phyloP scores from a whole-genome alignment of 768 basidiomycete genomes.

The Coprinopsis sp. region DNA sequence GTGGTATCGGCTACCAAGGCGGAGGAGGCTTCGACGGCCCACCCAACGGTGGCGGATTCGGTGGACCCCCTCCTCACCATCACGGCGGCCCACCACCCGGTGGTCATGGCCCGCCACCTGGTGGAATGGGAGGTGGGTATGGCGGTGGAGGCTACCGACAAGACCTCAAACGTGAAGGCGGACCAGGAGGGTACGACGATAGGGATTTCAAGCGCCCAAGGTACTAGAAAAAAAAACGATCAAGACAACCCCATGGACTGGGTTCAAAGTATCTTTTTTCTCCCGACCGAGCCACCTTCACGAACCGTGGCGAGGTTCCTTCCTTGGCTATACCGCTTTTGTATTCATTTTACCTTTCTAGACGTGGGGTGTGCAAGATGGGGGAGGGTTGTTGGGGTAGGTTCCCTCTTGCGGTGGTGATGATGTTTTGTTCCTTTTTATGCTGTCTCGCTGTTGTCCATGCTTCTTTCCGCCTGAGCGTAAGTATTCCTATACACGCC shows the following conservation, averaged over 20 bases:
- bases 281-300: constrained; percentile 1
- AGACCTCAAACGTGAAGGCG: constrained; percentile 77
- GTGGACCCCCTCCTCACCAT: constrained; percentile 23
- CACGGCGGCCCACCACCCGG: constrained; percentile 36
- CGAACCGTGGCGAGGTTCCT: too few relatives aligned
- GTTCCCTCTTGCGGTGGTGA: constrained; percentile 1
- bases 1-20: constrained; percentile 68
- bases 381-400: constrained; percentile 2
- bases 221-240: too few relatives aligned
- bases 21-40: constrained; percentile 53
- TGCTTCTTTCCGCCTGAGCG: constrained; percentile 15
- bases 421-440: constrained; percentile 10
- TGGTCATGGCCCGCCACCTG: constrained; percentile 29
- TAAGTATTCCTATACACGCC: constrained; percentile 18
- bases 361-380: constrained; percentile 16
- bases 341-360: too few relatives aligned
- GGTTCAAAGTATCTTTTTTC: constrained; percentile 12
- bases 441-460: constrained; percentile 5
- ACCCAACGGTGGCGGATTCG: constrained; percentile 38
- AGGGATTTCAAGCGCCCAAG: constrained; percentile 78
- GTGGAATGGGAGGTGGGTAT: constrained; percentile 35
- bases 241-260: constrained; percentile 7
- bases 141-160: constrained; percentile 59
- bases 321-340: too few relatives aligned
- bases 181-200: constrained; percentile 75